Conservation (phyloP, 345 rosid genomes). For the Sisymbrium altissimum region DNA sequence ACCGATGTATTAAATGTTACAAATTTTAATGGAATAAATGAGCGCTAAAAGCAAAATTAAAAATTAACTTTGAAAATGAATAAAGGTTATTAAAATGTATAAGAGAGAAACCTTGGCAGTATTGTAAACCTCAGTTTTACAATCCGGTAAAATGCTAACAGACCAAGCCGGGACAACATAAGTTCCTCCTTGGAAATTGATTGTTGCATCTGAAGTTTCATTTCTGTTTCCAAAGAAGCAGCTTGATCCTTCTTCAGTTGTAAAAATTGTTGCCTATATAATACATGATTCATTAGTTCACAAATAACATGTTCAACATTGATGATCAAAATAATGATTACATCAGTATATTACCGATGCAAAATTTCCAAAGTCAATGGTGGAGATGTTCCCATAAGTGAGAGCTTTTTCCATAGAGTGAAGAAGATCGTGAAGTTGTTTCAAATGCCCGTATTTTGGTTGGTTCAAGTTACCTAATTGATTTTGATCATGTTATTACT, state of each 20-base stretch:
- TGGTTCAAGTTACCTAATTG: slow-evolving; percentile 57
- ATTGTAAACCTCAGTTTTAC: slow-evolving; percentile 46
- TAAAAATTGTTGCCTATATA: slow-evolving; percentile 47
- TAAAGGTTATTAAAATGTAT: not conserved
- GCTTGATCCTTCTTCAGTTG: slow-evolving; percentile 39
- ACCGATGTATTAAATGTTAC: not conserved
- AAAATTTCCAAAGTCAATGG: slow-evolving; percentile 36
- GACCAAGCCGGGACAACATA: slow-evolving; percentile 61
- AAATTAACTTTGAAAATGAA: not conserved
- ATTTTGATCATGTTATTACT: not conserved
- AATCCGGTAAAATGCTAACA: slow-evolving; percentile 55
- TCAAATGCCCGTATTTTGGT: slow-evolving; percentile 77
- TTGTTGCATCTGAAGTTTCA: slow-evolving; percentile 34
- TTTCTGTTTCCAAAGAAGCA: slow-evolving; percentile 59
- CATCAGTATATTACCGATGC: slow-evolving; percentile 26
- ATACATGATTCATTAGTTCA: not conserved
- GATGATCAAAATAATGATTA: not conserved
- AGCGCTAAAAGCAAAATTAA: not conserved
- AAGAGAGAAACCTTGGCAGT: slow-evolving; percentile 44
- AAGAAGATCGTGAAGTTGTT: slow-evolving; percentile 56
- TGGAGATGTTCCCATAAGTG: slow-evolving; percentile 47
- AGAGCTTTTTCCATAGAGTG: slow-evolving; percentile 51
- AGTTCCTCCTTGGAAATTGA: slow-evolving; percentile 40
- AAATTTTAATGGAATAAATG: not conserved
- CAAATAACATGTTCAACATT: not conserved